Conservation (phyloP, 495 filamentous ascomycete species). For the Collariella sp. region DNA sequence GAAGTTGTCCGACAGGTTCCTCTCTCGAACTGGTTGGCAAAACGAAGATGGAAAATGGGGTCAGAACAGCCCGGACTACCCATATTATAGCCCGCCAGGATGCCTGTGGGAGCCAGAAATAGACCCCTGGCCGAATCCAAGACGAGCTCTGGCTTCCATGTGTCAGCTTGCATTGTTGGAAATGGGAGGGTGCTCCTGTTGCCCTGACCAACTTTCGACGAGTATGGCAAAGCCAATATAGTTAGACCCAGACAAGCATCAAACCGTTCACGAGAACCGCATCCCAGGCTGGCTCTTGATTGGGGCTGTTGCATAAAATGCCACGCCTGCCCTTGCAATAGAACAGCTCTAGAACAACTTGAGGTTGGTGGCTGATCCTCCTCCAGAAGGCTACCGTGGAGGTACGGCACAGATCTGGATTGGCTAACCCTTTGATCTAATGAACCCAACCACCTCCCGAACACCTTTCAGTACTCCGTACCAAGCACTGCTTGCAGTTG, state of each 20-base stretch:
- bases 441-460: conserved; percentile 8
- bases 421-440: conserved; percentile 10
- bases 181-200: conserved; percentile 13
- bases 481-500: no score
- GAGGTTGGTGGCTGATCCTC: conserved; percentile 8
- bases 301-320: conserved; percentile 8
- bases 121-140: conserved; percentile 11
- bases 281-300: conserved; percentile 7
- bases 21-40: conserved; percentile 16
- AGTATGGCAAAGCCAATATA: conserved; percentile 31
- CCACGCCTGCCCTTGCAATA: conserved; percentile 5
- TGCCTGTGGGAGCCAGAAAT: conserved; percentile 15
- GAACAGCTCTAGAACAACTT: conserved; percentile 21
- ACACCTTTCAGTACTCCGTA: background rate
- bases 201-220: conserved; percentile 25
- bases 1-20: conserved; percentile 18
- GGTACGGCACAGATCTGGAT: conserved; percentile 1
- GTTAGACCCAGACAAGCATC: conserved; percentile 39
- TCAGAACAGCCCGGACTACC: conserved; percentile 14
- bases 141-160: conserved; percentile 1
- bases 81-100: conserved; percentile 23
- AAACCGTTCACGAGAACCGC: conserved; percentile 34
- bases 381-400: no score
- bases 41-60: conserved; percentile 3
- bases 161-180: background rate